Evolutionary conservation across 306 rosid genomes (phyloP).

Genomic region (Malus fusca): DNA sequence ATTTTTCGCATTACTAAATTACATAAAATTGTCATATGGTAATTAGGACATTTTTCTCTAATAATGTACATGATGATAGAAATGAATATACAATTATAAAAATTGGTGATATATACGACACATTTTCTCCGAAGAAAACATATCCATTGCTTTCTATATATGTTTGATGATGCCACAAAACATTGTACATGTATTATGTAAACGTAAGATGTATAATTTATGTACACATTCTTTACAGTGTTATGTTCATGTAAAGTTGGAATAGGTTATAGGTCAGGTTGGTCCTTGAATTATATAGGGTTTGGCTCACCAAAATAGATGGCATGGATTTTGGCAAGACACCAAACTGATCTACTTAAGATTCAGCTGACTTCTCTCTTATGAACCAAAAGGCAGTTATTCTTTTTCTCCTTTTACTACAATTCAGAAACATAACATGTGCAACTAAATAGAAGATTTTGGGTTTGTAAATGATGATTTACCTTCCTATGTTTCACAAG

Average conservation of each 20-base stretch:
- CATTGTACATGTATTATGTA: neutral
- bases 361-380: neutral
- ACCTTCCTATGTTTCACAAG: constrained; percentile 24
- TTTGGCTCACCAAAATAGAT: neutral
- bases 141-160: neutral
- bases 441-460: constrained; percentile 28
- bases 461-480: constrained; percentile 35
- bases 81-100: too few species aligned
- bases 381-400: neutral
- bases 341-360: neutral
- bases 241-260: constrained; percentile 2
- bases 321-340: neutral
- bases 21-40: too few species aligned
- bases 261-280: neutral
- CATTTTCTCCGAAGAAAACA: neutral
- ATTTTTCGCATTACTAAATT: too few species aligned
- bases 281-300: neutral
- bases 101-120: too few species aligned
- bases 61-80: neutral
- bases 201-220: neutral
- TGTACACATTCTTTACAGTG: neutral
- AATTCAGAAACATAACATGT: constrained; percentile 33
- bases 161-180: neutral
- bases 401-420: neutral
- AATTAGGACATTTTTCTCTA: neutral